Percentiles rank a stretch among this genome's conserved stretches.
These are phyloP conservation scores for Trichoderma sp. DNA, from an alignment of 2,329 filamentous ascomycete species.

Conservation along the genomic window DNA sequence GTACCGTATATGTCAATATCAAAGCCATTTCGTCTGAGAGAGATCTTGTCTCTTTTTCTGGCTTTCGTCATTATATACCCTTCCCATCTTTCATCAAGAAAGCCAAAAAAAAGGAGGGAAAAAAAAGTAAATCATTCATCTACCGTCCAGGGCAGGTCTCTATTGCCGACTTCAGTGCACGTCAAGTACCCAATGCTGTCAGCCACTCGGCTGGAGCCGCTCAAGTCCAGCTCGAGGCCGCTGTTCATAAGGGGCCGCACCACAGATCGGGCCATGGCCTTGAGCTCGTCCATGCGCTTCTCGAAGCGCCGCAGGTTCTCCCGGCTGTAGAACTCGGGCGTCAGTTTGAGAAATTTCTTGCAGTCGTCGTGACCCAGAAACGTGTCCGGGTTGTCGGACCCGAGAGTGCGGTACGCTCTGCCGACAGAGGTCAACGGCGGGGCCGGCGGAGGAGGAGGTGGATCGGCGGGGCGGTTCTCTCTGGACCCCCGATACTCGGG, in stretches of 20 bases:
- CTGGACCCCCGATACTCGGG: constrained; percentile 39
- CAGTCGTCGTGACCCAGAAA: constrained; percentile 87
- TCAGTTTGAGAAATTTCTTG: constrained; percentile 85
- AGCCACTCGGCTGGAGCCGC: constrained; percentile 45
- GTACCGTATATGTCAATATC: not conserved
- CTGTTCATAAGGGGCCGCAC: constrained; percentile 87
- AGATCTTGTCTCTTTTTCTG: not conserved
- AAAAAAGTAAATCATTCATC: constrained; percentile 38
- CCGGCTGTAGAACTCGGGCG: constrained; percentile 78
- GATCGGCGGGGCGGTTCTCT: constrained; percentile 38
- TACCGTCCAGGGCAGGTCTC: constrained; percentile 55
- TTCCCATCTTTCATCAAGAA: not conserved
- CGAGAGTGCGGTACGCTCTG: constrained; percentile 77
- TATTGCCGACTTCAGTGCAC: constrained; percentile 53
- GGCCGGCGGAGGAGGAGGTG: constrained; percentile 44
- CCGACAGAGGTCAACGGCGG: constrained; percentile 65
- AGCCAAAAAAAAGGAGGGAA: not conserved
- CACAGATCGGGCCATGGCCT: constrained; percentile 77
- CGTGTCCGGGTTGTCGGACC: constrained; percentile 58
- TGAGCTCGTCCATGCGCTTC: constrained; percentile 84
- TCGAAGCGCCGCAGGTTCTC: constrained; percentile 89
- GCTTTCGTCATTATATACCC: not conserved
- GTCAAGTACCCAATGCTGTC: constrained; percentile 55
- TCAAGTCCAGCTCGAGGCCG: constrained; percentile 77
- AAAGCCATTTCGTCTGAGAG: not conserved